A percentile compares a stretch with the other conserved stretches of the same genome.
phyloP scores from a whole-genome alignment of 1,284 basidiomycete genomes.

The Malassezia restricta region DNA sequence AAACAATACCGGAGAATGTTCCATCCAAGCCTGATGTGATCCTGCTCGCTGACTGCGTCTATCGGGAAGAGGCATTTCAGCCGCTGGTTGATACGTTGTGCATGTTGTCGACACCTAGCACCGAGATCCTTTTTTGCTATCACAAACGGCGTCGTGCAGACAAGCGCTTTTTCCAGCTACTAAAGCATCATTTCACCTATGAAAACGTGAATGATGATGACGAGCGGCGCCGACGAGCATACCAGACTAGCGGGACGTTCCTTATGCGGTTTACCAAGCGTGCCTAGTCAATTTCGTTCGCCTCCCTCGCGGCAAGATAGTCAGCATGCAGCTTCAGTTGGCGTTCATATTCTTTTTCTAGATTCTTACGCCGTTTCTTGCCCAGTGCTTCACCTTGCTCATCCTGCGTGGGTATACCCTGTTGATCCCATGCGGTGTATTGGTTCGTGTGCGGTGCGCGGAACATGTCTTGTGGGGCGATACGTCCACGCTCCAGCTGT shows the following conservation, averaged over 20 bases:
- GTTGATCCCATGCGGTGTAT: constrained; percentile 57
- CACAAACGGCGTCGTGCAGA: constrained; percentile 86
- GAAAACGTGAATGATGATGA: constrained; percentile 52
- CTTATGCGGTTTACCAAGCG: constrained; percentile 8
- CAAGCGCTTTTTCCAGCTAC: constrained; percentile 69
- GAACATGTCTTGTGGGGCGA: constrained; percentile 68
- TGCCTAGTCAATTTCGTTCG: constrained; percentile 22
- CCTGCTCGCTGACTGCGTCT: constrained; percentile 63
- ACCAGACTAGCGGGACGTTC: constrained; percentile 32
- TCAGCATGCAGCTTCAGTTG: constrained; percentile 51
- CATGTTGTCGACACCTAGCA: constrained; percentile 52
- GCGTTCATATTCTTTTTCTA: constrained; percentile 62
- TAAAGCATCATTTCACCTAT: constrained; percentile 74
- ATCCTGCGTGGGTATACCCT: constrained; percentile 73
- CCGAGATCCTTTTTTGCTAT: constrained; percentile 65
- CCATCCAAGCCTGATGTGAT: constrained; percentile 53
- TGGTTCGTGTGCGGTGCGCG: constrained; percentile 47
- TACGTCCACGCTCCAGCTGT: constrained; percentile 70
- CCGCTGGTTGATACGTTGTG: constrained; percentile 68
- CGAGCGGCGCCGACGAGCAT: constrained; percentile 17
- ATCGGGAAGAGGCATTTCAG: constrained; percentile 76
- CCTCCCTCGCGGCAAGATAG: constrained; percentile 32
- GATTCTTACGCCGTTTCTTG: constrained; percentile 69
- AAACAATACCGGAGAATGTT: constrained; percentile 37
- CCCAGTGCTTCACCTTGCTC: constrained; percentile 70